A percentile compares a stretch with the other conserved stretches of the same genome.
These are phyloP conservation scores for Plasmodium cynomolgi DNA, from an alignment of 169 alveolate species.

Conservation along the genomic window DNA sequence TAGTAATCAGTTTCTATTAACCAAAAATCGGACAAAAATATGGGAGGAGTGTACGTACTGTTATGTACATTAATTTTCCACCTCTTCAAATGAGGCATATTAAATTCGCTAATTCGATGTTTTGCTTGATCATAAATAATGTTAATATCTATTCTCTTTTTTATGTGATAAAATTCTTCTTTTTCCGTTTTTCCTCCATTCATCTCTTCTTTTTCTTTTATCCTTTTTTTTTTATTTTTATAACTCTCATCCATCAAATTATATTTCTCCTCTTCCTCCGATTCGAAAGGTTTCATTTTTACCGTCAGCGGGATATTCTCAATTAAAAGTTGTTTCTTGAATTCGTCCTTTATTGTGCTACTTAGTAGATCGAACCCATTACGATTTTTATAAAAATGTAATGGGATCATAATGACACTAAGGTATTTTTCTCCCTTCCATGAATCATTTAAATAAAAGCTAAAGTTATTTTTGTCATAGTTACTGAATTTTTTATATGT, in stretches of 20 bases:
- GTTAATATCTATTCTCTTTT: conserved; percentile 78
- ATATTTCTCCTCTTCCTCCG: conserved; percentile 56
- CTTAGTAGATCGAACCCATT: not conserved
- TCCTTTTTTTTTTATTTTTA: not conserved
- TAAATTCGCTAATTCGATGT: conserved; percentile 71
- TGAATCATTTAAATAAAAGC: conserved; percentile 51
- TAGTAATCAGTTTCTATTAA: conserved; percentile 77
- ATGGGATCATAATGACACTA: conserved; percentile 42
- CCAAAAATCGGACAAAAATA: conserved; percentile 81
- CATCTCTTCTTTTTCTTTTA: conserved; percentile 1
- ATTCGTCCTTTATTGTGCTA: conserved; percentile 36
- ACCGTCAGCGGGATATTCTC: conserved; percentile 72
- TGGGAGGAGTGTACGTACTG: conserved; percentile 76
- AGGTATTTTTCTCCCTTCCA: conserved; percentile 73
- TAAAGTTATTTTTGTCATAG: conserved; percentile 33
- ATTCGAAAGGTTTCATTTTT: conserved; percentile 62
- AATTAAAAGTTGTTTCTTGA: conserved; percentile 28
- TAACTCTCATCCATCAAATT: conserved; percentile 17
- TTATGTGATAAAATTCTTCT: conserved; percentile 76
- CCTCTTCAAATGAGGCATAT: conserved; percentile 77
- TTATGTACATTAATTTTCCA: conserved; percentile 74
- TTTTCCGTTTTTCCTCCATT: not conserved
- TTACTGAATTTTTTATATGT: conserved; percentile 6
- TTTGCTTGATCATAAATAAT: conserved; percentile 68
- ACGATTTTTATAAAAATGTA: conserved; percentile 58